Base-by-base conservation (phyloP, 331 rosid species). In the Pyrus hybrid region DNA sequence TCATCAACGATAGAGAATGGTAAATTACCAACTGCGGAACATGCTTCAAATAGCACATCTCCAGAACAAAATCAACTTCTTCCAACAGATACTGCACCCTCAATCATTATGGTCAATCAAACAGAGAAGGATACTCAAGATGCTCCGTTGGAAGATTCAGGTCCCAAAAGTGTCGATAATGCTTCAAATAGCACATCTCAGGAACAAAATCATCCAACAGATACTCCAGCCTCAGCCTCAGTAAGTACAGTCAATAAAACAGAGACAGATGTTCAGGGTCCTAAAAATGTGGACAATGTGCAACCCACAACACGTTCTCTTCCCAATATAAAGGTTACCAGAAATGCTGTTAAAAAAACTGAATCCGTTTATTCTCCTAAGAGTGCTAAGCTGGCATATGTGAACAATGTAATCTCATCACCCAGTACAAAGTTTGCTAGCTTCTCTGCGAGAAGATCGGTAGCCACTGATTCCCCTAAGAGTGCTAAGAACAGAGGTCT, bases 401-500 rank as follows among this genome's bases (percentile, higher is more conserved):
- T n/a, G 32, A 74, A 43, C 62, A 74, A n/a, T 63, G 82, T 9
- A 5, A 62, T 45, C 8, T 64, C 64, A 49, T 74, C 70, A 16
- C 80, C 81, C 22, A 65, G 7, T 49, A 20, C 63, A 71, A 76
- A 82, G 74, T 76, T 37, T 67, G 51, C 57, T 35, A 37, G 62
- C 57, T 74, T 76, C 78, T 54, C 82, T 13, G 60, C 41, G 1
- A 54, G 81, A 70, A 77, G 45, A 75, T n/a, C 63, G 1, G 83
- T 73, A 72, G 65, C 72, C 7, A 61, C 61, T 76, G 87, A 82
- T 80, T 81, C 90, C 72, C 64, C 90, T 49, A 58, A 72, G 30
- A 68, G 62, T 72, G 80, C 62, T 70, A 82, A 86, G 80, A 89
- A 80, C 86, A 89, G 87, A 82, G 87, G 88, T 68, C 76, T 81